These are phyloP conservation scores for Podospora conica DNA, from an alignment of 495 filamentous ascomycete genomes.

Conservation along the genomic window DNA sequence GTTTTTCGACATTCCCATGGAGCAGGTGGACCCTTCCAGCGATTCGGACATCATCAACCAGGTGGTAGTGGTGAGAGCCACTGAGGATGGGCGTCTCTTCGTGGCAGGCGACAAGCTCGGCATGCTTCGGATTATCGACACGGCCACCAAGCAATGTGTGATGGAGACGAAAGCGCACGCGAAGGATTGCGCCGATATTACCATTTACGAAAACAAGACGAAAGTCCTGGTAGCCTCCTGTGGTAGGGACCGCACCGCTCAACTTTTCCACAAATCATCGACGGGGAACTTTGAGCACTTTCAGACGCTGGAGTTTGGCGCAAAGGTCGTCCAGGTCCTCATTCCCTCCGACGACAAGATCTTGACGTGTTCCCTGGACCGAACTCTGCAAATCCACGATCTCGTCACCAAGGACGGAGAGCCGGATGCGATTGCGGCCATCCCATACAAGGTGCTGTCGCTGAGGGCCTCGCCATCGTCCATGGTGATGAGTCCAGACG, in stretches of 20 bases:
- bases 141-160: slow-evolving; percentile 43
- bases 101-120: slow-evolving; percentile 82
- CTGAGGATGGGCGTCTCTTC: slow-evolving; percentile 54
- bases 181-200: slow-evolving; percentile 78
- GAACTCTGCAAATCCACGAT: slow-evolving; percentile 73
- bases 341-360: slow-evolving; percentile 52
- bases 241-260: slow-evolving; percentile 82
- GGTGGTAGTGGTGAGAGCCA: slow-evolving; percentile 61
- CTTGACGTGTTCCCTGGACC: slow-evolving; percentile 82
- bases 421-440: slow-evolving; percentile 63
- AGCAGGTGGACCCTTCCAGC: slow-evolving; percentile 52
- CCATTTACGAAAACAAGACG: slow-evolving; percentile 51
- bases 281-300: slow-evolving; percentile 44
- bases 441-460: slow-evolving; percentile 67
- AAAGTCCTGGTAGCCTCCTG: slow-evolving; percentile 65
- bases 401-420: slow-evolving; percentile 67
- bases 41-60: slow-evolving; percentile 63
- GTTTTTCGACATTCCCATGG: slow-evolving; percentile 60
- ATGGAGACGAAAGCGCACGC: slow-evolving; percentile 76
- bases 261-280: slow-evolving; percentile 64
- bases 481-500: slow-evolving; percentile 61
- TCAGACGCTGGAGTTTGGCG: slow-evolving; percentile 44
- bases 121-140: slow-evolving; percentile 57
- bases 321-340: slow-evolving; percentile 44
- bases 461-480: slow-evolving; percentile 81